Percentiles rank a stretch among this genome's conserved stretches.
Conservation (phyloP, 1,284 basidiomycete species). For the Leccinum pachyderme region DNA sequence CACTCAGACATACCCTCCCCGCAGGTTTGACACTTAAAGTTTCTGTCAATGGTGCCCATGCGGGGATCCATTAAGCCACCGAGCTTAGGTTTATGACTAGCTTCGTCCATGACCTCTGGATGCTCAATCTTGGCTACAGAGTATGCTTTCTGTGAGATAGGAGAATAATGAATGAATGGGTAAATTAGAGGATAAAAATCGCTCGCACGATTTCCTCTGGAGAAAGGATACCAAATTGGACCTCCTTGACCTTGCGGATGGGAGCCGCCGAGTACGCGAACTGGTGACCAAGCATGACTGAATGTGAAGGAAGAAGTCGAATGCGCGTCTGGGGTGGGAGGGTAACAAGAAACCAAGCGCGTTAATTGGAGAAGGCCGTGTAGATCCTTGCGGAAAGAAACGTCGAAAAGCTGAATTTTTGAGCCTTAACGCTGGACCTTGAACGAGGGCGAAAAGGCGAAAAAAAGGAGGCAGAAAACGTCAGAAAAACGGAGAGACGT, state of each 20-base stretch:
- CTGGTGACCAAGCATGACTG: conserved; percentile 75
- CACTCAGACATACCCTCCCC: conserved; percentile 98
- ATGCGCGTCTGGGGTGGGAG: conserved; percentile 19
- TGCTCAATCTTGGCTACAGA: conserved; percentile 98
- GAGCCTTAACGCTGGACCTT: conserved; percentile 2
- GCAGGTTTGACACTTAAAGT: conserved; percentile 99
- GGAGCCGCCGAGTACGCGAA: conserved; percentile 93
- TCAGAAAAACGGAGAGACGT: conserved; percentile 13
- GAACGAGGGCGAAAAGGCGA: conserved; percentile 4
- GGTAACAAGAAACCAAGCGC: conserved; percentile 4
- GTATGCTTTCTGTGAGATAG: conserved; percentile 80
- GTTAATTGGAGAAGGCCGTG: conserved; percentile 23
- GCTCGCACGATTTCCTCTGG: conserved; percentile 97
- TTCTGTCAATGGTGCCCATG: conserved; percentile 98
- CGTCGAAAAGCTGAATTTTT: conserved; percentile 25
- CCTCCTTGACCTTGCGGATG: conserved; percentile 92
- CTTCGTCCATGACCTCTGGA: conserved; percentile 98
- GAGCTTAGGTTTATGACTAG: conserved; percentile 81
- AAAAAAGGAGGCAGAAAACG: conserved; percentile 15
- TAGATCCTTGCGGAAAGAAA: neutral
- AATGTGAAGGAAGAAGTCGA: neutral
- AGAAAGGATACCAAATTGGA: conserved; percentile 98
- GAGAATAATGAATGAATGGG: conserved; percentile 10
- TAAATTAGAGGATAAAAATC: conserved; percentile 2
- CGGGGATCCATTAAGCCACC: conserved; percentile 97